Evolutionary conservation across 805 yeast species (phyloP).

Genomic region (Schizosaccharomyces japonicus): DNA sequence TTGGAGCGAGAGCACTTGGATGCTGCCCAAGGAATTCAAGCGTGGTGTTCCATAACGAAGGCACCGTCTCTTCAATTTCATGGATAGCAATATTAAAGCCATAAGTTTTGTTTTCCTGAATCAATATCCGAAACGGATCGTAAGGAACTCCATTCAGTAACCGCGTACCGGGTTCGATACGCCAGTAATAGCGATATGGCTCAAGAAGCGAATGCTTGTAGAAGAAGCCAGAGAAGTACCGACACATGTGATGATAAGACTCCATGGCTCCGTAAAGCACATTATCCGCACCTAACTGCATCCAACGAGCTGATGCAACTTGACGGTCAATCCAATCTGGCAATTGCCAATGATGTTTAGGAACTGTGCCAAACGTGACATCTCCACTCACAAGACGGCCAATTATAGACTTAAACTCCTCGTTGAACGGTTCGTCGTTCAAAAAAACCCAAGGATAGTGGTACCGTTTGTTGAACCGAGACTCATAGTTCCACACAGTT

Average conservation of each 20-base stretch:
- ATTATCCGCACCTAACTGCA: conserved; percentile 12
- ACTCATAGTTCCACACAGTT: conserved; percentile 45
- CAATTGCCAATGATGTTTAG: conserved; percentile 68
- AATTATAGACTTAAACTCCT: conserved; percentile 53
- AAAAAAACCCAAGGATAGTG: conserved; percentile 89
- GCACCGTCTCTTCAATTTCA: conserved; percentile 36
- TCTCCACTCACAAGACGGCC: conserved; percentile 48
- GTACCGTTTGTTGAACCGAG: conserved; percentile 58
- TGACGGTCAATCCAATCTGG: conserved; percentile 62
- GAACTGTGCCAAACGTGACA: conserved; percentile 49
- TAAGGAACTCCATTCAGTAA: conserved; percentile 47
- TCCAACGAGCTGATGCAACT: conserved; percentile 11
- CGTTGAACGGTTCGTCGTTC: conserved; percentile 65
- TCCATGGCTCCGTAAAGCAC: conserved; percentile 44
- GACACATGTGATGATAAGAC: conserved; percentile 74
- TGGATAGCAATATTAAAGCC: conserved; percentile 45
- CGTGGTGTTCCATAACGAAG: conserved; percentile 36
- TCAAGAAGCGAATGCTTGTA: conserved; percentile 50
- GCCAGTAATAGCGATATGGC: conserved; percentile 80
- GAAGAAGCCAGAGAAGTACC: conserved; percentile 77
- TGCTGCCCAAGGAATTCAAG: conserved; percentile 22
- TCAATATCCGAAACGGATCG: conserved; percentile 28
- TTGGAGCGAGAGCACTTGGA: conserved; percentile 29
- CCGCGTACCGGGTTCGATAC: conserved; percentile 72
- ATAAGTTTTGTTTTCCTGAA: conserved; percentile 29